Percentiles rank a stretch among this genome's conserved stretches.
Conservation (phyloP, 192 early-diverging fungal genomes). For the Geosiphon pyriformis region DNA sequence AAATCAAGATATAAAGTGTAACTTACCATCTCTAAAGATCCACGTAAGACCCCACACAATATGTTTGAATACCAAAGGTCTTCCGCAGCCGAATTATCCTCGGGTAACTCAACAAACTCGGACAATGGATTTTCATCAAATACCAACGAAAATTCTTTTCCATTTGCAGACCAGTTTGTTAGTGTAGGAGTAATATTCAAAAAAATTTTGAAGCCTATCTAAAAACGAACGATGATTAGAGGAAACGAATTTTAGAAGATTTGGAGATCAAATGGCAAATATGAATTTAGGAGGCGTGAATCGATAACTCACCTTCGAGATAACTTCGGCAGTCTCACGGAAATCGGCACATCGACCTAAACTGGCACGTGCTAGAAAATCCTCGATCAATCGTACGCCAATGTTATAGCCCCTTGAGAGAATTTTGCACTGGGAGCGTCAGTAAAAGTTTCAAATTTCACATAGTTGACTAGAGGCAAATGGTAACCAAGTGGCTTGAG, state of each 20-base stretch:
- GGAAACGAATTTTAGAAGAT: too few relatives aligned
- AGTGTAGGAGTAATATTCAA: constrained; percentile 84
- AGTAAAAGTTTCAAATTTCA: too few relatives aligned
- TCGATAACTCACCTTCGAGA: constrained; percentile 73
- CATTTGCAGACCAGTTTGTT: constrained; percentile 75
- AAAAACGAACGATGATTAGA: not conserved
- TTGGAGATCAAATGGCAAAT: too few relatives aligned
- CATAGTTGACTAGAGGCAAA: too few relatives aligned
- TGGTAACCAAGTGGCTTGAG: too few relatives aligned
- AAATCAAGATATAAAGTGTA: not conserved
- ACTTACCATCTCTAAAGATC: constrained; percentile 91
- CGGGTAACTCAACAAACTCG: constrained; percentile 96
- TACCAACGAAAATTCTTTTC: constrained; percentile 87
- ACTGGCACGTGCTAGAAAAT: constrained; percentile 81
- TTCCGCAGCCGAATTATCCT: constrained; percentile 52
- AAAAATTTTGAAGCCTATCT: constrained; percentile 95
- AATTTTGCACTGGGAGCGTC: too few relatives aligned
- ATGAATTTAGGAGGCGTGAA: not conserved
- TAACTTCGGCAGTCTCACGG: constrained; percentile 85
- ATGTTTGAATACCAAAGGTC: constrained; percentile 97
- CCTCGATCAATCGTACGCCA: constrained; percentile 90
- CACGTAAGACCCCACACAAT: constrained; percentile 88
- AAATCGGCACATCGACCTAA: constrained; percentile 84
- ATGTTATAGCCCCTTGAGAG: constrained; percentile 97
- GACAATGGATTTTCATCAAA: constrained; percentile 95